Evolutionary conservation across 352 stramenopile species (phyloP).

Genomic region (Phytophthora lateralis): DNA sequence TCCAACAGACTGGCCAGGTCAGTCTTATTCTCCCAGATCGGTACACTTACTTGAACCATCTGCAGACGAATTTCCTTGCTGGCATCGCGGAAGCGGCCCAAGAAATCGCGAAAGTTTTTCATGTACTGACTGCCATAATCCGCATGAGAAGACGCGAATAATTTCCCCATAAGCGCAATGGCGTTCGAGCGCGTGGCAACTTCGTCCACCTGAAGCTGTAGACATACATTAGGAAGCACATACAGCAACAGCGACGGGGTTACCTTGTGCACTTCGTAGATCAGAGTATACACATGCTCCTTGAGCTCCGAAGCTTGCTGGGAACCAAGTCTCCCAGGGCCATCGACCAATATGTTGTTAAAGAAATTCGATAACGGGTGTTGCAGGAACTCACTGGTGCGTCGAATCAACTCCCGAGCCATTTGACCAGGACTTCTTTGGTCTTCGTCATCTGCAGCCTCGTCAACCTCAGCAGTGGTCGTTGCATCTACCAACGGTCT

Average conservation of each 20-base stretch:
- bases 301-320: slow-evolving; percentile 57
- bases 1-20: slow-evolving; percentile 66
- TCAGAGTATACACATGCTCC: slow-evolving; percentile 84
- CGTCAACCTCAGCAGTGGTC: slow-evolving; percentile 1
- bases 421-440: slow-evolving; percentile 58
- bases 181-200: slow-evolving; percentile 80
- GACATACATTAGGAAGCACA: slow-evolving; percentile 85
- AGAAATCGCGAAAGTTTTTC: slow-evolving; percentile 87
- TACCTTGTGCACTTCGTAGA: slow-evolving; percentile 87
- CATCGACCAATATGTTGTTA: slow-evolving; percentile 81
- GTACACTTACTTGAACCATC: slow-evolving; percentile 75
- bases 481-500: slow-evolving; percentile 46
- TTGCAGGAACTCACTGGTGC: slow-evolving; percentile 71
- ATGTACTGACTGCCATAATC: slow-evolving; percentile 81
- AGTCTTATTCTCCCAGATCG: slow-evolving; percentile 77
- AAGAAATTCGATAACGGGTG: slow-evolving; percentile 78
- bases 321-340: slow-evolving; percentile 17
- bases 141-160: slow-evolving; percentile 79
- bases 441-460: slow-evolving; percentile 1
- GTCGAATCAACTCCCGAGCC: slow-evolving; percentile 75
- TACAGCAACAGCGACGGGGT: slow-evolving; percentile 74
- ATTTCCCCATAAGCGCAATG: slow-evolving; percentile 72
- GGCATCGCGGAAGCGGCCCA: slow-evolving; percentile 84
- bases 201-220: slow-evolving; percentile 88
- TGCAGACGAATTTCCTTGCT: slow-evolving; percentile 88